Percentiles rank a stretch among this genome's conserved stretches.
These are phyloP conservation scores for Kurtzmaniella cleridarum DNA, from an alignment of 805 yeast genomes.

Conservation along the genomic window DNA sequence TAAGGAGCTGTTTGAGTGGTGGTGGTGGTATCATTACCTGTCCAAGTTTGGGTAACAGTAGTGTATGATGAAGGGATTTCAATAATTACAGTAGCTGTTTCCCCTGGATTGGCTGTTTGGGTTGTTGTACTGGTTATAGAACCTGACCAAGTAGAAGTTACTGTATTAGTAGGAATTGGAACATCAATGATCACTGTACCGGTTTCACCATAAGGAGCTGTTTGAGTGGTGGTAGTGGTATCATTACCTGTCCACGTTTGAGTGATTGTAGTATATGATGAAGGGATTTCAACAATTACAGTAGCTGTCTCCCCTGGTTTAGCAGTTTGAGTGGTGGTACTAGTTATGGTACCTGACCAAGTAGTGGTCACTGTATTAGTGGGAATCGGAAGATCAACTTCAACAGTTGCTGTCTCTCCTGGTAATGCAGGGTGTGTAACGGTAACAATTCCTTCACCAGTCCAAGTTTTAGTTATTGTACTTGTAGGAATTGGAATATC, in stretches of 20 bases:
- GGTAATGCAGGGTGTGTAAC: constrained; percentile 4
- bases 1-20: constrained; percentile 3
- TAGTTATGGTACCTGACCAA: not conserved
- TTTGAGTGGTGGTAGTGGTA: constrained; percentile 8
- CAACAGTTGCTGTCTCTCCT: constrained; percentile 8
- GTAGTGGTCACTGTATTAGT: constrained; percentile 1
- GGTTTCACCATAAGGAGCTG: not conserved
- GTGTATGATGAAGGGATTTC: constrained; percentile 2
- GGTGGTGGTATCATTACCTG: constrained; percentile 7
- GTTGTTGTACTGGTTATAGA: constrained; percentile 7
- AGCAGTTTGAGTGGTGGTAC: not conserved
- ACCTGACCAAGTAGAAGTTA: constrained; percentile 4
- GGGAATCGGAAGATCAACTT: constrained; percentile 13
- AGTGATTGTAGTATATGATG: constrained; percentile 6
- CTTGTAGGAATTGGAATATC: constrained; percentile 6
- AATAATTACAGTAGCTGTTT: constrained; percentile 8
- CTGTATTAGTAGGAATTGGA: constrained; percentile 1
- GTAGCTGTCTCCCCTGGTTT: constrained; percentile 1
- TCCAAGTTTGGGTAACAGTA: constrained; percentile 5
- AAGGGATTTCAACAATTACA: constrained; percentile 1
- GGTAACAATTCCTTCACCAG: constrained; percentile 9
- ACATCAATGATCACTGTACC: constrained; percentile 1
- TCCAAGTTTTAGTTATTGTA: constrained; percentile 7
- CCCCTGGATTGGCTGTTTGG: constrained; percentile 6
- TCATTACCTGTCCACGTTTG: constrained; percentile 6